Percentiles rank a stretch among this genome's conserved stretches.
These are phyloP conservation scores for Mucor mucedo DNA, from an alignment of 371 early-diverging fungal species.

Conservation along the genomic window DNA sequence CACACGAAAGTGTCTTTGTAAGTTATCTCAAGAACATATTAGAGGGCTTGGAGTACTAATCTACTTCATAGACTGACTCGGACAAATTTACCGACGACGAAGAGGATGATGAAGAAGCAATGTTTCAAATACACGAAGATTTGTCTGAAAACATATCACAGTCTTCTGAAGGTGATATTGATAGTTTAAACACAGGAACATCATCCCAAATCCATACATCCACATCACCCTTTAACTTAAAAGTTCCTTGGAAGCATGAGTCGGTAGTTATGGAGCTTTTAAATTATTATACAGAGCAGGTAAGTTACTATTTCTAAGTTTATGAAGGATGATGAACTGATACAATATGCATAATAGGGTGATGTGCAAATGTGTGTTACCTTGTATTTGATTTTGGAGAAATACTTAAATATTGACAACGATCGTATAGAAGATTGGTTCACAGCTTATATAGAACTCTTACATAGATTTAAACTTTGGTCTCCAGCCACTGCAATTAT, in stretches of 20 bases:
- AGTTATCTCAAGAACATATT: not conserved
- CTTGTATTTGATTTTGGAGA: constrained; percentile 64
- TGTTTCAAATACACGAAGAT: constrained; percentile 2
- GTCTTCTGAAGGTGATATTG: constrained; percentile 19
- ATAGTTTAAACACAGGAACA: constrained; percentile 19
- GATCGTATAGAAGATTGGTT: constrained; percentile 72
- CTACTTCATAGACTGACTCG: not conserved
- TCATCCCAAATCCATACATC: constrained; percentile 10
- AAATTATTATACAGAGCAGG: constrained; percentile 78
- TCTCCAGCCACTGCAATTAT: constrained; percentile 69
- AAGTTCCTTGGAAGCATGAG: constrained; percentile 61
- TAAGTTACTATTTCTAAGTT: constrained; percentile 15
- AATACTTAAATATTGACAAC: constrained; percentile 49
- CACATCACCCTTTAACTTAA: constrained; percentile 30
- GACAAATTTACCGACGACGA: not conserved
- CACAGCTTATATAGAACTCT: constrained; percentile 73
- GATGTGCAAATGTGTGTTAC: constrained; percentile 89
- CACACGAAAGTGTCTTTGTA: constrained; percentile 2
- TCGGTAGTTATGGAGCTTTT: constrained; percentile 62
- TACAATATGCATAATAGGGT: constrained; percentile 41
- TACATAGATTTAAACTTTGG: constrained; percentile 81
- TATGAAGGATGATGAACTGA: not conserved
- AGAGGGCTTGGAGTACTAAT: not conserved
- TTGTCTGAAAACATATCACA: constrained; percentile 30
- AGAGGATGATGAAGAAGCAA: not conserved